A percentile compares a stretch with the other conserved stretches of the same genome.
Evolutionary conservation across 2,329 filamentous ascomycete species (phyloP).

Genomic region (Chrysoporthe deuterocubensis): DNA sequence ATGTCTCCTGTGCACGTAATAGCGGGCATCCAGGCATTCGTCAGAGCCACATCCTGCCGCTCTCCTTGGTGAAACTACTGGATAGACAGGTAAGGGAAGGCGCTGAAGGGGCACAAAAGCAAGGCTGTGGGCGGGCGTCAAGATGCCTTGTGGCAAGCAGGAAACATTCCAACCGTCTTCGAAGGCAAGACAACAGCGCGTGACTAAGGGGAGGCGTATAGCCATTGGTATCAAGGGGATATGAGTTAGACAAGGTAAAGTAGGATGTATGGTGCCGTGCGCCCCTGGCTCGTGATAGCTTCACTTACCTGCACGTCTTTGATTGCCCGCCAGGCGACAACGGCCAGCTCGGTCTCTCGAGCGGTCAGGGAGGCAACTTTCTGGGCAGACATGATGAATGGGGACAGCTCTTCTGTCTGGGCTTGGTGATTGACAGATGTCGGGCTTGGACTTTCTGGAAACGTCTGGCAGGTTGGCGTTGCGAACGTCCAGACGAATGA

Average conservation of each 20-base stretch:
- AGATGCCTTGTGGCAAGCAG: not conserved
- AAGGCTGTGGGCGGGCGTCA: not conserved
- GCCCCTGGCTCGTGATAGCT: too few relatives aligned
- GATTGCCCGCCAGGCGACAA: not conserved
- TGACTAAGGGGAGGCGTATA: not conserved
- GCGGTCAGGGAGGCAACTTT: not conserved
- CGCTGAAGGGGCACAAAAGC: not conserved
- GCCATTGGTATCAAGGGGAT: too few relatives aligned
- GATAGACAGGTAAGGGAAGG: not conserved
- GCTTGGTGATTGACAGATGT: not conserved
- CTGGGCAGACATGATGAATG: not conserved
- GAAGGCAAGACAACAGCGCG: not conserved
- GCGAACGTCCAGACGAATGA: not conserved
- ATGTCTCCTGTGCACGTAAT: not conserved
- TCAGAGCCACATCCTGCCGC: not conserved
- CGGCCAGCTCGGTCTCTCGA: constrained; percentile 14
- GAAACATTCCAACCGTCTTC: not conserved
- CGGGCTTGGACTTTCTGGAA: not conserved
- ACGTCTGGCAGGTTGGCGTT: not conserved
- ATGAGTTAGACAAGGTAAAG: not conserved
- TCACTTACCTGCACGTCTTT: constrained; percentile 13
- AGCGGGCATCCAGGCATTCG: too few relatives aligned
- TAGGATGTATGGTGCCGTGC: not conserved
- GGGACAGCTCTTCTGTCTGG: not conserved
- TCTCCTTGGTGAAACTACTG: not conserved